Conservation (phyloP, 2,329 filamentous ascomycete species). For the Penicillium sp. region DNA sequence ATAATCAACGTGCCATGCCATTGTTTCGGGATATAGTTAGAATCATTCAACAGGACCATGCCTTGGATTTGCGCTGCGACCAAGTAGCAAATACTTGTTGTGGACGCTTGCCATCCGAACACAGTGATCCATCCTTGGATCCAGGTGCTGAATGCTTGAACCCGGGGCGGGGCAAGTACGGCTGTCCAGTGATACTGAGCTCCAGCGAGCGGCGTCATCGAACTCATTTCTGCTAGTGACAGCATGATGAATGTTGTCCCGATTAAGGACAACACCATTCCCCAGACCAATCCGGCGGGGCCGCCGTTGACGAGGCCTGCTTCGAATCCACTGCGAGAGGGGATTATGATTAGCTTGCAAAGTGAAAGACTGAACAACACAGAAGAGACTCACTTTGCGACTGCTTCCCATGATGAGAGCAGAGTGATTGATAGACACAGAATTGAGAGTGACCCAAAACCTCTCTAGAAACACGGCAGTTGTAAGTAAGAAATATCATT, state of each 20-base stretch:
- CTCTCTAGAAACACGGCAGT: slow-evolving; percentile 17
- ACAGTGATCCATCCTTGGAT: slow-evolving; percentile 44
- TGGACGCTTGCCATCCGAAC: slow-evolving; percentile 47
- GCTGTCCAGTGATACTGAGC: slow-evolving; percentile 54
- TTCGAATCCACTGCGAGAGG: slow-evolving; percentile 17
- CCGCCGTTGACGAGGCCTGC: slow-evolving; percentile 34
- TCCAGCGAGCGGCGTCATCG: slow-evolving; percentile 50
- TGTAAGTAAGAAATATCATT: not conserved
- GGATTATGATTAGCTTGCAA: not conserved
- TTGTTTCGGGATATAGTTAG: slow-evolving; percentile 40
- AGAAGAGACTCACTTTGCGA: slow-evolving; percentile 19
- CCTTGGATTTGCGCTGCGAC: slow-evolving; percentile 42
- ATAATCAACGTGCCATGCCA: slow-evolving; percentile 52
- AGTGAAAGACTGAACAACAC: not conserved
- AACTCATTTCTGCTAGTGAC: slow-evolving; percentile 50
- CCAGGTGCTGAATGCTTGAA: slow-evolving; percentile 42
- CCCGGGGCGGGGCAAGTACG: slow-evolving; percentile 38
- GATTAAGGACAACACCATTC: slow-evolving; percentile 33
- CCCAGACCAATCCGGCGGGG: slow-evolving; percentile 36
- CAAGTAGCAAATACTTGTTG: slow-evolving; percentile 42
- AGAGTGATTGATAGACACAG: slow-evolving; percentile 24
- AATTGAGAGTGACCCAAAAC: slow-evolving; percentile 24
- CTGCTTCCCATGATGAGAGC: slow-evolving; percentile 25
- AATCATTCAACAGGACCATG: slow-evolving; percentile 37
- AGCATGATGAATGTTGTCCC: slow-evolving; percentile 32